Base-by-base conservation (phyloP, 768 basidiomycete genomes). In the Scleroderma bovista region DNA sequence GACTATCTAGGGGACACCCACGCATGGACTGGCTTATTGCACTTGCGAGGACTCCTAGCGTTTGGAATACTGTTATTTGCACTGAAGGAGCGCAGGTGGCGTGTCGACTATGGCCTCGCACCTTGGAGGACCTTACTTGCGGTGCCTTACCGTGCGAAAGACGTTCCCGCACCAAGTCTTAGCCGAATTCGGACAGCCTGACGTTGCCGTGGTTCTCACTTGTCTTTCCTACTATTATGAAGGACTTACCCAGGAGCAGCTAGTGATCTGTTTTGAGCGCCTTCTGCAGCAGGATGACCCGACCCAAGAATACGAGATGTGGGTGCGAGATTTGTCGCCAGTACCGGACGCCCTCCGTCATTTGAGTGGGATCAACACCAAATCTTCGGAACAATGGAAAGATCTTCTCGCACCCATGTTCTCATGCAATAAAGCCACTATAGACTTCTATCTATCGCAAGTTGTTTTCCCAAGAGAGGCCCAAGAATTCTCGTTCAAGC, bases 81-180 rank as follows among this genome's bases (percentile, higher is more conserved):
- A 5, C 51, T 72, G 23, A 60, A 41, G 34, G 69, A 72, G 3
- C 68, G 66, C 20, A 58, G 72, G 17, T 71, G 69, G 69, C 48
- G 71, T 2, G 72, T 73, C 6, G 68, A 71, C 46, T 73, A 69
- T 55, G 70, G 70, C 6, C 65, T 67, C 15, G 51, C 68, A 36
- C 60, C 50, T 5, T 3, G 33, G 17, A 65, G 70, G 13, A 70
- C 72, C 0, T 54, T 60, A 56, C 54, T 71, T 4, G 70, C 70
- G 0, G 72, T 71, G 1, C 70, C 70, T 0, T 71, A 71, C 26
- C 57, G 69, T 1, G 71, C 70, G 0, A 72, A 68, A 47, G 72
- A 73, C 19, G 54, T 69, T 17, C 70, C 70, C 0, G 57, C 71
- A 12, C 52, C 57, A 39, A 56, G 64, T n/a, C n/a, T n/a, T n/a